These are phyloP conservation scores for Nemania sp. DNA, from an alignment of 2,329 filamentous ascomycete genomes.

Conservation along the genomic window DNA sequence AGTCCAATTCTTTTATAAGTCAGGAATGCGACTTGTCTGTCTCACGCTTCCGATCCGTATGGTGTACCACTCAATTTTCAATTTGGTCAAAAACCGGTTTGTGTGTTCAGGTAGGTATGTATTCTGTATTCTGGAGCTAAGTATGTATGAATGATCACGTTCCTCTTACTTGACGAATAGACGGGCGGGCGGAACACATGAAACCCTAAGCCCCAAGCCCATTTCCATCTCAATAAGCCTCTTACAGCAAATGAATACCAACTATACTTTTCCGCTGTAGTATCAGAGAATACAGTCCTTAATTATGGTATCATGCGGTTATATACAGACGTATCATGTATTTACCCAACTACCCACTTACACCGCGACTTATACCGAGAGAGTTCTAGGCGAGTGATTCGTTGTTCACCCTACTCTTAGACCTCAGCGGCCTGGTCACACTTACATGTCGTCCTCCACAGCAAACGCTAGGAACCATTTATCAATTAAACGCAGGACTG, in stretches of 20 bases:
- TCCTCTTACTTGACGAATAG: not conserved
- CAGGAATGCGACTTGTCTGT: conserved; percentile 8
- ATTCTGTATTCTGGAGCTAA: not conserved
- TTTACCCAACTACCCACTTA: not conserved
- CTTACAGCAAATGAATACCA: not conserved
- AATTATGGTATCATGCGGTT: not conserved
- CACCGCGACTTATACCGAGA: not conserved
- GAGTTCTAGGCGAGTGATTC: not conserved
- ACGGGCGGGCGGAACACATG: not conserved
- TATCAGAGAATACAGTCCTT: not conserved
- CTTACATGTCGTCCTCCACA: not conserved
- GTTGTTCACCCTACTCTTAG: not conserved
- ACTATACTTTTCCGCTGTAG: not conserved
- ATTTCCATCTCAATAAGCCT: not conserved
- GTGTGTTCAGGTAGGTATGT: not conserved
- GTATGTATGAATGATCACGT: not conserved
- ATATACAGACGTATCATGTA: conserved; percentile 5
- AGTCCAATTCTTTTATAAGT: not conserved
- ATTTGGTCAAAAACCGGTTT: not conserved
- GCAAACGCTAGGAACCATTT: conserved; percentile 14
- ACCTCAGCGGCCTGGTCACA: not conserved
- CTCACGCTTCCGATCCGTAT: not conserved
- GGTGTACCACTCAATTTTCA: not conserved
- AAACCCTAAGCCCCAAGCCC: not conserved
- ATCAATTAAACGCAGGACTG: conserved; percentile 20